Evolutionary conservation across 2,329 filamentous ascomycete species (phyloP).

Genomic region (Exophiala aquamarina): DNA sequence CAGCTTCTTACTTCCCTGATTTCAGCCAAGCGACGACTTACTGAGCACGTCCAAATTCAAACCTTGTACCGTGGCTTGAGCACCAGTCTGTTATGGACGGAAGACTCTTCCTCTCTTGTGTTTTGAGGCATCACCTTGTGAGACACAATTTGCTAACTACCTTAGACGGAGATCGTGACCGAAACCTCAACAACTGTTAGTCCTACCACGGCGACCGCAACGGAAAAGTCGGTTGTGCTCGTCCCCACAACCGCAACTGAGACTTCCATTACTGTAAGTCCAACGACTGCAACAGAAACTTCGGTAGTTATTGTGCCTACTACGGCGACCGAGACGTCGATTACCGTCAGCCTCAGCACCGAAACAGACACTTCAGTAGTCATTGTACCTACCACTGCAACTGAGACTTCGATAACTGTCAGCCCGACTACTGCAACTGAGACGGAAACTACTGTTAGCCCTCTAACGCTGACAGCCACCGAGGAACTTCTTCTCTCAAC

Average conservation of each 20-base stretch:
- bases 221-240: neutral
- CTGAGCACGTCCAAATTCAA: too few relatives aligned
- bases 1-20: too few relatives aligned
- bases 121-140: too few relatives aligned
- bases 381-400: neutral
- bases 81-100: too few relatives aligned
- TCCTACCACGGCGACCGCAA: conserved; percentile 11
- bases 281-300: neutral
- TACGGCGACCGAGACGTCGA: neutral
- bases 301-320: neutral
- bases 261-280: too few relatives aligned
- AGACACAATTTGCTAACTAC: conserved; percentile 1
- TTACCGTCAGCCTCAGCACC: neutral
- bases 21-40: too few relatives aligned
- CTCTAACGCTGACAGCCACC: conserved; percentile 2
- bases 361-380: neutral
- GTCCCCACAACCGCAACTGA: too few relatives aligned
- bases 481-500: conserved; percentile 7
- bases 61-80: too few relatives aligned
- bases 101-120: too few relatives aligned
- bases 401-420: neutral
- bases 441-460: conserved; percentile 2
- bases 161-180: conserved; percentile 17
- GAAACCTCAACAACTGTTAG: conserved; percentile 15
- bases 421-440: conserved; percentile 9